These are phyloP conservation scores for Primulina huaijiensis DNA, from an alignment of 257 asterid species.

Conservation along the genomic window DNA sequence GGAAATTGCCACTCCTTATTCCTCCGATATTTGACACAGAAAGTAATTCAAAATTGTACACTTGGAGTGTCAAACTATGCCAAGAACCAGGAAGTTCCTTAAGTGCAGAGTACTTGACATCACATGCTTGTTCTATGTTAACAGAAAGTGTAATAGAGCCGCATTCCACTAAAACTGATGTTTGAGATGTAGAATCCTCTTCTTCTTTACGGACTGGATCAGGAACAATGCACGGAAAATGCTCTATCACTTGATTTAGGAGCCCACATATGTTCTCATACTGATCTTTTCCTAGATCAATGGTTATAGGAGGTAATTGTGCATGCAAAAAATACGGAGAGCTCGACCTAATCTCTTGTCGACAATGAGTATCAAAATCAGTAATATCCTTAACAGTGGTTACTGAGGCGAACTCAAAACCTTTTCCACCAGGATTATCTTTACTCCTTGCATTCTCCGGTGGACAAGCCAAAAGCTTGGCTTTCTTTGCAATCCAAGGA, in stretches of 20 bases:
- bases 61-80: slow-evolving; percentile 61
- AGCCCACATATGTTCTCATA: slow-evolving; percentile 51
- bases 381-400: slow-evolving; percentile 62
- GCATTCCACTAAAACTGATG: slow-evolving; percentile 68
- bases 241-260: slow-evolving; percentile 47
- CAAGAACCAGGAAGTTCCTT: slow-evolving; percentile 90
- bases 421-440: slow-evolving; percentile 50
- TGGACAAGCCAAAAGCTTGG: slow-evolving; percentile 70
- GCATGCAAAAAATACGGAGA: slow-evolving; percentile 64
- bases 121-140: slow-evolving; percentile 43
- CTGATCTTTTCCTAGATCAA: slow-evolving; percentile 48
- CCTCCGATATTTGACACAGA: slow-evolving; percentile 82
- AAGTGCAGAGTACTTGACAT: slow-evolving; percentile 42
- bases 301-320: slow-evolving; percentile 50
- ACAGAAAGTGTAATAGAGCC: slow-evolving; percentile 52
- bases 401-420: slow-evolving; percentile 73
- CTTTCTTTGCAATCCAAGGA: slow-evolving; percentile 81
- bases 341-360: slow-evolving; percentile 68
- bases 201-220: slow-evolving; percentile 37
- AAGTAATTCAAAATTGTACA: slow-evolving; percentile 63
- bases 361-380: slow-evolving; percentile 49
- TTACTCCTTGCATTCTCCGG: slow-evolving; percentile 48
- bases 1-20: slow-evolving; percentile 56
- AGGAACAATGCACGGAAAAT: slow-evolving; percentile 41
- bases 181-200: slow-evolving; percentile 48